A percentile compares a stretch with the other conserved stretches of the same genome.
Conservation (phyloP, 345 rosid species). For the Kandelia obovata region DNA sequence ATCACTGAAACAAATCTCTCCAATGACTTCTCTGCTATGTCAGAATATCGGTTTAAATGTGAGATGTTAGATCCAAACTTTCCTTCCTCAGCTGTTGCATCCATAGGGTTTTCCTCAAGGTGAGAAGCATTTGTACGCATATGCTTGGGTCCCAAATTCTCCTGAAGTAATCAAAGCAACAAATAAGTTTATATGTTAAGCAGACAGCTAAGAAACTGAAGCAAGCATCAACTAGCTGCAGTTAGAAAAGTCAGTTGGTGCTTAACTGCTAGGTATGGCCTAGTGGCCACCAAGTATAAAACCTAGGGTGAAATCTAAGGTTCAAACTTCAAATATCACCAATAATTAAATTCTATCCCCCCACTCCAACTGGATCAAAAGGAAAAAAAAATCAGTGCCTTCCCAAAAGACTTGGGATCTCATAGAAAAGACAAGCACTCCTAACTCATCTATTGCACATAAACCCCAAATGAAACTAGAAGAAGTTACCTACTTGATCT, state of each 20-base stretch:
- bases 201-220: neutral
- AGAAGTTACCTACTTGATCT: slow-evolving; percentile 42
- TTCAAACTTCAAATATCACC: too few species aligned
- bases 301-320: too few species aligned
- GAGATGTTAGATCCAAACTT: slow-evolving; percentile 81
- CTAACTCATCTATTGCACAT: neutral
- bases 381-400: neutral
- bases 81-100: slow-evolving; percentile 24
- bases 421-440: neutral
- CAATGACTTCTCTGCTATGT: slow-evolving; percentile 81
- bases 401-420: neutral
- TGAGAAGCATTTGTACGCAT: slow-evolving; percentile 36
- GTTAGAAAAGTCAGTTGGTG: neutral
- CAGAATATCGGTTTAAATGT: slow-evolving; percentile 60
- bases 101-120: slow-evolving; percentile 27
- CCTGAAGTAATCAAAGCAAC: slow-evolving; percentile 43
- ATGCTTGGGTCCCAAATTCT: slow-evolving; percentile 45
- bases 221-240: neutral
- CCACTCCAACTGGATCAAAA: too few species aligned
- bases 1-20: slow-evolving; percentile 70
- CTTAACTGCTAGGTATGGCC: neutral
- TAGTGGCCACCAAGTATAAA: too few species aligned
- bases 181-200: slow-evolving; percentile 11
- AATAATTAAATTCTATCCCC: too few species aligned
- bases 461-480: neutral